phyloP scores from a whole-genome alignment of 1,284 basidiomycete genomes.

The Neolentinus lepideus region DNA sequence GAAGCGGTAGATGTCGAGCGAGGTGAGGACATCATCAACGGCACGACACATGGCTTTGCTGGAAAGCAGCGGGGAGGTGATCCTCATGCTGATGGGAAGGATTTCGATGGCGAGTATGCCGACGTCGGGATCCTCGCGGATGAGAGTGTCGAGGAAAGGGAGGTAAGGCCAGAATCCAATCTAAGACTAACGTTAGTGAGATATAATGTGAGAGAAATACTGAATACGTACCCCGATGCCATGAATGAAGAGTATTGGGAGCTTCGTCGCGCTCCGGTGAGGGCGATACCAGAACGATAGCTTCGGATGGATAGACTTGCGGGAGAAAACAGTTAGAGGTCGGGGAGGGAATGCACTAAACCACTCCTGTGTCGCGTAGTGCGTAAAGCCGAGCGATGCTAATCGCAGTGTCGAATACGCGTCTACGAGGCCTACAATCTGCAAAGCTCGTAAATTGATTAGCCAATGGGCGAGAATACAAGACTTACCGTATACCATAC shows the following conservation, averaged over 20 bases:
- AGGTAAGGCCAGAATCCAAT: constrained; percentile 56
- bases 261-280: constrained; percentile 36
- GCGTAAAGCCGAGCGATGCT: constrained; percentile 39
- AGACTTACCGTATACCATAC: constrained; percentile 53
- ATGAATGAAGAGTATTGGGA: constrained; percentile 54
- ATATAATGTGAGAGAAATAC: neutral
- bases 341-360: constrained; percentile 46
- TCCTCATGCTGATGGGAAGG: constrained; percentile 52
- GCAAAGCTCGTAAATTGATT: neutral
- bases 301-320: constrained; percentile 26
- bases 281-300: constrained; percentile 61
- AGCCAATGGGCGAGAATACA: neutral
- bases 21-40: constrained; percentile 32
- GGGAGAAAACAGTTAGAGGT: constrained; percentile 36
- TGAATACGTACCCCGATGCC: constrained; percentile 50
- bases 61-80: constrained; percentile 39
- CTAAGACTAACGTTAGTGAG: constrained; percentile 20
- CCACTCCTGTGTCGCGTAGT: constrained; percentile 30
- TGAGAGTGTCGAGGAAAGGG: constrained; percentile 38
- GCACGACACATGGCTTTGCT: constrained; percentile 29
- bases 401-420: constrained; percentile 32
- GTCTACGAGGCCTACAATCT: constrained; percentile 53
- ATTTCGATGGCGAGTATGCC: constrained; percentile 55
- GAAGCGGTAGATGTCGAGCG: constrained; percentile 24
- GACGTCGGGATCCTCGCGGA: constrained; percentile 32